Conservation (phyloP, 306 rosid genomes). For the Cicer bijugum region DNA sequence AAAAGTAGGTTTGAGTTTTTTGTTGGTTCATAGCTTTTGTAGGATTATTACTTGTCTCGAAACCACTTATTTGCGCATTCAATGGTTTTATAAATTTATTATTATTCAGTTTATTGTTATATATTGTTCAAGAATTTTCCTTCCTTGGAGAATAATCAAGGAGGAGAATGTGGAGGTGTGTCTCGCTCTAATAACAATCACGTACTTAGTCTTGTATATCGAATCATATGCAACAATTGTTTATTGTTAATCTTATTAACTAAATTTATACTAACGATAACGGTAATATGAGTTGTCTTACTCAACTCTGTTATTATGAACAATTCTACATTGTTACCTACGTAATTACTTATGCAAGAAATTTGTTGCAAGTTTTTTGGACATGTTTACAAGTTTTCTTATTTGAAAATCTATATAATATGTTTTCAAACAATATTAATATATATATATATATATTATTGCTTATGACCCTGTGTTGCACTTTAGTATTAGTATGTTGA, state of each 20-base stretch:
- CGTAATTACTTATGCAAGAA: too few relatives aligned
- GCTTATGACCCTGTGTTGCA: too few relatives aligned
- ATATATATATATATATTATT: too few relatives aligned
- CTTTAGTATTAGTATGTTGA: too few relatives aligned
- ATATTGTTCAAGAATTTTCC: not conserved
- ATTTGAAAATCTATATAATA: too few relatives aligned
- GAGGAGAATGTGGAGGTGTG: not conserved
- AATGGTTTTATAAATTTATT: not conserved
- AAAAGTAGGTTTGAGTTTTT: constrained; percentile 5
- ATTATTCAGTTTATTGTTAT: not conserved
- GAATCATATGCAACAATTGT: not conserved
- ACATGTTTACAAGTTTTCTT: too few relatives aligned
- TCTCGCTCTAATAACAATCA: not conserved
- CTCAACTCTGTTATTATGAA: not conserved
- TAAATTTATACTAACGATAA: not conserved
- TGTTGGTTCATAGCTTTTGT: constrained; percentile 26
- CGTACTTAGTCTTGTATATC: not conserved
- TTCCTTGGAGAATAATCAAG: not conserved
- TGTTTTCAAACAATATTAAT: too few relatives aligned
- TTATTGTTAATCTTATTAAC: not conserved
- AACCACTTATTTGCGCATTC: not conserved
- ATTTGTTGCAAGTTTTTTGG: too few relatives aligned
- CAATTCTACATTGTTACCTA: not conserved
- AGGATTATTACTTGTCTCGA: constrained; percentile 7
- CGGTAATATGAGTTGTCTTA: not conserved